Evolutionary conservation across 495 filamentous ascomycete genomes (phyloP).

Genomic region (Clavariopsis aquatica): DNA sequence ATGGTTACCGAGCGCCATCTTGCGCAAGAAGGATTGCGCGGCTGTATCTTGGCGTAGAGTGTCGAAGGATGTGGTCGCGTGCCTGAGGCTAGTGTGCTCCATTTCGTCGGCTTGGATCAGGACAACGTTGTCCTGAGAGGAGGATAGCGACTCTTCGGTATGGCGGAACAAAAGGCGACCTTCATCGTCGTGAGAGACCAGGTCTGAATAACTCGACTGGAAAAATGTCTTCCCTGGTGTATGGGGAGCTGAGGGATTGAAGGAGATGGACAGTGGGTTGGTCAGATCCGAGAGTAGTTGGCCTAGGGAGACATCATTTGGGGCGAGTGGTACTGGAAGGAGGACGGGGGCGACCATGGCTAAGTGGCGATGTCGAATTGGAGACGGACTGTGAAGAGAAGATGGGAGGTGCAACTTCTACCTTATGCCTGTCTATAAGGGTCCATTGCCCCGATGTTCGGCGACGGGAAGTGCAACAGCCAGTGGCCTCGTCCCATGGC

Average conservation of each 20-base stretch:
- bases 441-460: slow-evolving; percentile 15
- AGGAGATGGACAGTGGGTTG: slow-evolving; percentile 17
- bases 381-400: background rate
- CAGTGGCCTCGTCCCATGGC: background rate
- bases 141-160: background rate
- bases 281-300: slow-evolving; percentile 29
- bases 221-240: background rate
- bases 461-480: slow-evolving; percentile 1
- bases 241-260: slow-evolving; percentile 8
- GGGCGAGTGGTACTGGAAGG: slow-evolving; percentile 24
- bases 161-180: slow-evolving; percentile 22
- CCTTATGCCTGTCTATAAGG: background rate
- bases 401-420: background rate
- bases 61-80: slow-evolving; percentile 21
- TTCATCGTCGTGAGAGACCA: slow-evolving; percentile 20
- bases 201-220: slow-evolving; percentile 18
- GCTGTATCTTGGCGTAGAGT: slow-evolving; percentile 13
- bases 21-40: slow-evolving; percentile 9
- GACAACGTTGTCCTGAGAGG: slow-evolving; percentile 8
- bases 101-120: slow-evolving; percentile 28
- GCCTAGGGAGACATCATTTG: slow-evolving; percentile 13
- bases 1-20: slow-evolving; percentile 8
- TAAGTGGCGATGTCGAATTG: background rate
- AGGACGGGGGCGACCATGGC: slow-evolving; percentile 26
- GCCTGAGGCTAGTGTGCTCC: slow-evolving; percentile 6